These are phyloP conservation scores for Podospora pseudopauciseta DNA, from an alignment of 495 filamentous ascomycete genomes.

Conservation along the genomic window DNA sequence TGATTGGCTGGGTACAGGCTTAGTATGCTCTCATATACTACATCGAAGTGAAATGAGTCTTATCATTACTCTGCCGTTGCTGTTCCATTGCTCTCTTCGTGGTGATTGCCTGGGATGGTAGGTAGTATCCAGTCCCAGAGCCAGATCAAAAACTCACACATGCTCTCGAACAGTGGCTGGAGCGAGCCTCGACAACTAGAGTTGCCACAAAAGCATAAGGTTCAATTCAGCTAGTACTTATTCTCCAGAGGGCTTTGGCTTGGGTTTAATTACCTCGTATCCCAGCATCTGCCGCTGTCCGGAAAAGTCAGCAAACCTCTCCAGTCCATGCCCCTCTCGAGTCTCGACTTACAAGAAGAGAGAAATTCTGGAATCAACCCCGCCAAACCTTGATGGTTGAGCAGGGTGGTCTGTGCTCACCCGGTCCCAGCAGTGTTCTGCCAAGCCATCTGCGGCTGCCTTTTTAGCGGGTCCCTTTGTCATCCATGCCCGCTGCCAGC, in stretches of 20 bases:
- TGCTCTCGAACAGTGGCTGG: background rate
- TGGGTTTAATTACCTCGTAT: too few relatives aligned
- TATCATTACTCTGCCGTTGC: background rate
- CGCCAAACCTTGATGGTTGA: background rate
- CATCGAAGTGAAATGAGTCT: background rate
- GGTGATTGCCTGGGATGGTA: too few relatives aligned
- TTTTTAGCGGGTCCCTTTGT: constrained; percentile 12
- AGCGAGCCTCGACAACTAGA: background rate
- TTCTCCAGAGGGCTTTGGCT: too few relatives aligned
- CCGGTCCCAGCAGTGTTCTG: background rate
- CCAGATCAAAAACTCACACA: too few relatives aligned
- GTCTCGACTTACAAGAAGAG: background rate
- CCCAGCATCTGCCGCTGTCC: background rate
- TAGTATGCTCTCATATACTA: too few relatives aligned
- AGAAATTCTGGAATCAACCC: background rate
- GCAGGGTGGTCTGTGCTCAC: background rate
- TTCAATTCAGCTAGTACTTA: too few relatives aligned
- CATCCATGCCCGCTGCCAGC: background rate
- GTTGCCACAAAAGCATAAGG: background rate
- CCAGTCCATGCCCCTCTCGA: background rate
- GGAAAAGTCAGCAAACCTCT: background rate
- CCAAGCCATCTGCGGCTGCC: background rate
- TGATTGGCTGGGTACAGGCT: background rate
- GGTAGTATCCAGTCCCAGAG: too few relatives aligned
- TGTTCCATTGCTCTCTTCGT: background rate